Conservation (phyloP, 768 basidiomycete species). For the Amanita polypyramis region DNA sequence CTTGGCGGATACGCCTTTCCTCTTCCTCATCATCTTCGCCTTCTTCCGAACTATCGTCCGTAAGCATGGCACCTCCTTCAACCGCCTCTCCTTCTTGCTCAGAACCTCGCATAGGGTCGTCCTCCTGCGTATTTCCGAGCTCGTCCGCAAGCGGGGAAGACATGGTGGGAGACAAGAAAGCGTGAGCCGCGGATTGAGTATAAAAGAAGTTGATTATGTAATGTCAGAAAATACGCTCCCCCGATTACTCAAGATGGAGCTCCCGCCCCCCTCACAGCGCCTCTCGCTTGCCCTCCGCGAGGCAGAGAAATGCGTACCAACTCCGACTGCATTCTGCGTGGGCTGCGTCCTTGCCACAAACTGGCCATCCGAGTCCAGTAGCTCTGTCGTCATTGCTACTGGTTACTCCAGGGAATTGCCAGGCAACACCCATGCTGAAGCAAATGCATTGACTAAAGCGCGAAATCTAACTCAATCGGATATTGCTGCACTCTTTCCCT, state of each 20-base stretch:
- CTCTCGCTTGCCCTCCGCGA: constrained; percentile 60
- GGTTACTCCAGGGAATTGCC: constrained; percentile 87
- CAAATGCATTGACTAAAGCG: constrained; percentile 79
- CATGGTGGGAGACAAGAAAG: constrained; percentile 32
- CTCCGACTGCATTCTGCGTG: constrained; percentile 81
- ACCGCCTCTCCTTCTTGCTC: constrained; percentile 46
- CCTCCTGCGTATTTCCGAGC: constrained; percentile 23
- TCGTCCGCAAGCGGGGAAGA: constrained; percentile 37
- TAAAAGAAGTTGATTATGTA: constrained; percentile 4
- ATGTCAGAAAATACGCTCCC: not conserved
- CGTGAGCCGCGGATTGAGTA: constrained; percentile 9
- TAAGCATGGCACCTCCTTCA: constrained; percentile 45
- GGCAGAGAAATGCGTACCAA: constrained; percentile 59
- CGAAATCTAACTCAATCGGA: constrained; percentile 30
- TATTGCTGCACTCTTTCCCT: constrained; percentile 34
- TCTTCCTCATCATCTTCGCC: constrained; percentile 90
- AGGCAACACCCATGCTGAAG: constrained; percentile 97
- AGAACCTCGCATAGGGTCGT: constrained; percentile 53
- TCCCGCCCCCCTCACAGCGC: not conserved
- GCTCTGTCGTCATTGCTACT: constrained; percentile 52
- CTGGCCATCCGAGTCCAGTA: constrained; percentile 24
- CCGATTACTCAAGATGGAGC: not conserved
- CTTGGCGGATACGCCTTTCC: constrained; percentile 66
- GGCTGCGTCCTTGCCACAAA: constrained; percentile 65
- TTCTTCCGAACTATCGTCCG: constrained; percentile 84